Conservation (phyloP, 2,329 filamentous ascomycete genomes). For the Pseudocercospora vitis region DNA sequence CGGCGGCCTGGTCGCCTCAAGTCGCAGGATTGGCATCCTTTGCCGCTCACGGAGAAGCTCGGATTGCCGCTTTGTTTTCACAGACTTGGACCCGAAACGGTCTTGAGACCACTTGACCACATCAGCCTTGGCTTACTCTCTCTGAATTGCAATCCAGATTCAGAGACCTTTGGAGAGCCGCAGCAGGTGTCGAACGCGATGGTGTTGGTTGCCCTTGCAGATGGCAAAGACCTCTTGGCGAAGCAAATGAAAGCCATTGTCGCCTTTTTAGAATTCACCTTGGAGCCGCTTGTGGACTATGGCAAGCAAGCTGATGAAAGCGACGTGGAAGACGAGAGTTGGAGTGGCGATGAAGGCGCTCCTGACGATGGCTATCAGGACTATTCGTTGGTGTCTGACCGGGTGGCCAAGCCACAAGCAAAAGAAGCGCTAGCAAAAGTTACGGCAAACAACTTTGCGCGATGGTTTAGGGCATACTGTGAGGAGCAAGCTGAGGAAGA, state of each 20-base stretch:
- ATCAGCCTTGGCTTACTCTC: neutral
- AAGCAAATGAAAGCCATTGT: conserved; percentile 1
- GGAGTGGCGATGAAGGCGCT: neutral
- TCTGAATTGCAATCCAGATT: neutral
- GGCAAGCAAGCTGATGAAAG: neutral
- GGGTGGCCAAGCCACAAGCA: neutral
- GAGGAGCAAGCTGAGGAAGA: neutral
- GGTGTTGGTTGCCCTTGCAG: neutral
- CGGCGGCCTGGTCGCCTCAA: neutral
- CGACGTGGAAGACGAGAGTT: neutral
- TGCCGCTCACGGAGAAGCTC: neutral
- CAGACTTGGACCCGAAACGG: neutral
- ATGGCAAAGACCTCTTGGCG: neutral
- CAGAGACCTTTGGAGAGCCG: neutral
- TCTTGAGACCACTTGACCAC: neutral
- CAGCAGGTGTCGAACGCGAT: neutral
- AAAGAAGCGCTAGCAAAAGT: neutral
- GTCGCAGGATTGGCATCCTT: neutral
- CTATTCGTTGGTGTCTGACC: neutral
- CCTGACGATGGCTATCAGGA: neutral
- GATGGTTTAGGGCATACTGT: neutral
- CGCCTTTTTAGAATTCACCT: neutral
- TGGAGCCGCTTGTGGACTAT: neutral
- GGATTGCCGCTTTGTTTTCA: neutral
- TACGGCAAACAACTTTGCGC: neutral